These are phyloP conservation scores for Coemansia sp. DNA, from an alignment of 192 early-diverging fungal species.

Conservation along the genomic window DNA sequence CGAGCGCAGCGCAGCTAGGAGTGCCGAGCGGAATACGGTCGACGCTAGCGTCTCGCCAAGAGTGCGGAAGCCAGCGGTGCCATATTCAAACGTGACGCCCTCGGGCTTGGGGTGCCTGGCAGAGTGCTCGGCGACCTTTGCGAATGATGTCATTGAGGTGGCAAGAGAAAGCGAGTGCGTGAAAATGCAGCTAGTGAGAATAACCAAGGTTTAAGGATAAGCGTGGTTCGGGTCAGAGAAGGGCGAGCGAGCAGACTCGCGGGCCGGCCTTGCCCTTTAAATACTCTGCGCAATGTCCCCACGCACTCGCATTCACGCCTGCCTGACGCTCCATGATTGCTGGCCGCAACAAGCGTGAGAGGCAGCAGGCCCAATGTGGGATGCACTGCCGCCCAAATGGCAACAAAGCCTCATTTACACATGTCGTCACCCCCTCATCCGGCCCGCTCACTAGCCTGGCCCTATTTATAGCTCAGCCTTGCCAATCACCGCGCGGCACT, in stretches of 20 bases:
- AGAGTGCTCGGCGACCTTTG: conserved; percentile 49
- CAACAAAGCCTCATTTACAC: no score
- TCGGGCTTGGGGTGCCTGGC: conserved; percentile 69
- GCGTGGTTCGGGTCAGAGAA: no score
- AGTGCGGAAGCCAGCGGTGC: conserved; percentile 97
- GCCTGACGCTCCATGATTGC: no score
- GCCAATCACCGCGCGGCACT: no score
- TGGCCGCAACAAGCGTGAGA: conserved; percentile 5
- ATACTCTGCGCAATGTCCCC: no score
- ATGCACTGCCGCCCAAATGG: no score
- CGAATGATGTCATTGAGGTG: conserved; percentile 13
- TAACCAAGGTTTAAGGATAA: not conserved
- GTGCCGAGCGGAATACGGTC: conserved; percentile 87
- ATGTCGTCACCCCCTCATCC: no score
- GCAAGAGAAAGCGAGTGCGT: not conserved
- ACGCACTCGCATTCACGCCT: no score
- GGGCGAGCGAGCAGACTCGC: no score
- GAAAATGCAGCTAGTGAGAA: not conserved
- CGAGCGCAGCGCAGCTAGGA: conserved; percentile 88
- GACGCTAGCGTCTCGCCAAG: conserved; percentile 86
- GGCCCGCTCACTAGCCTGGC: no score
- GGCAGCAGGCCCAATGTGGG: no score
- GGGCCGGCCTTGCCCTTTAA: not conserved
- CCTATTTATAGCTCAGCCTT: no score
- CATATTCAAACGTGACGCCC: conserved; percentile 68